Conservation (phyloP, 345 rosid genomes). For the Syzygium grande region DNA sequence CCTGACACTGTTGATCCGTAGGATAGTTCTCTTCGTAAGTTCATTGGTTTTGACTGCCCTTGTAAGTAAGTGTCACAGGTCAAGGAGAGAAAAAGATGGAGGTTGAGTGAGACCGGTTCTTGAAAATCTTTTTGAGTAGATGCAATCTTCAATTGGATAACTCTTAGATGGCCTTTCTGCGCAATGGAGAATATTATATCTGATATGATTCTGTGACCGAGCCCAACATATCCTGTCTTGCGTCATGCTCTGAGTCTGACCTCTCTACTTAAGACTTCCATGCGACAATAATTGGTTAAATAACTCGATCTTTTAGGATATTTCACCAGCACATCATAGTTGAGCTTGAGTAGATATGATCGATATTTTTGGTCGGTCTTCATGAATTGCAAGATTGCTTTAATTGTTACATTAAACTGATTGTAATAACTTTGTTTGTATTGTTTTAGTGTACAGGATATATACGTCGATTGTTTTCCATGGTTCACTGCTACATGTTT, state of each 20-base stretch:
- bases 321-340: neutral
- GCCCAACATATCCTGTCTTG: neutral
- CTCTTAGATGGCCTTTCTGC: neutral
- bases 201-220: neutral
- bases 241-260: neutral
- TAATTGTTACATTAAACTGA: neutral
- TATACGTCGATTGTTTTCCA: conserved; percentile 77
- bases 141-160: neutral
- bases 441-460: conserved; percentile 74
- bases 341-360: neutral
- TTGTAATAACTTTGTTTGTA: neutral
- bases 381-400: neutral
- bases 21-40: neutral
- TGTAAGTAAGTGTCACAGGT: neutral
- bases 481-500: conserved; percentile 82
- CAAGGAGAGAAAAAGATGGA: neutral
- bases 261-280: neutral
- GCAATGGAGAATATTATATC: neutral
- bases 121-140: neutral
- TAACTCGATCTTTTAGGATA: neutral
- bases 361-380: neutral
- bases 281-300: neutral
- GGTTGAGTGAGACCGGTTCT: neutral
- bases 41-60: neutral
- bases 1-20: neutral